These are phyloP conservation scores for Penicillium cataractarum DNA, from an alignment of 495 filamentous ascomycete genomes.

Conservation along the genomic window DNA sequence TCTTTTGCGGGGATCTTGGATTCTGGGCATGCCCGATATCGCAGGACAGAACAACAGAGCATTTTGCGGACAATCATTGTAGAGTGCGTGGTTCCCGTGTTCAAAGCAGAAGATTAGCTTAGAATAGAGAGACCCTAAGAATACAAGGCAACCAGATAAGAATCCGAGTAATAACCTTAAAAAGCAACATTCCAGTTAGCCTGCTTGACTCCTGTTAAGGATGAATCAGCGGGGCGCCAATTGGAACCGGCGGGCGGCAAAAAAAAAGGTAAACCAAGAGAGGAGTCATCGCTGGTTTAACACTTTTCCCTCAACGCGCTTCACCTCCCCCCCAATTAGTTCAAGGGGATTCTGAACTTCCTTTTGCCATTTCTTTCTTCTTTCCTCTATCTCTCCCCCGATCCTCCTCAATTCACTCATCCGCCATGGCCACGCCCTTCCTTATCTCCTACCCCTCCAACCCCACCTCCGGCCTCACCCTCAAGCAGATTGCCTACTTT, in stretches of 20 bases:
- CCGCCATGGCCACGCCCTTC: conserved; percentile 54
- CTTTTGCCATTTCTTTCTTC: background rate
- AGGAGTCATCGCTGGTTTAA: conserved; percentile 24
- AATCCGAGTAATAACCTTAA: background rate
- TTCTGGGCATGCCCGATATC: conserved; percentile 3
- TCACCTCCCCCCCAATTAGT: background rate
- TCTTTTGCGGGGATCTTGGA: background rate
- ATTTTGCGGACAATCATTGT: background rate
- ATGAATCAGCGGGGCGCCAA: conserved; percentile 2
- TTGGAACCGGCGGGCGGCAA: conserved; percentile 1
- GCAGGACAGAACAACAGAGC: background rate
- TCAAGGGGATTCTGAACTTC: conserved; percentile 15
- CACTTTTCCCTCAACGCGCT: too few species aligned
- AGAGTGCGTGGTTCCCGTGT: background rate
- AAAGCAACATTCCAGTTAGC: background rate
- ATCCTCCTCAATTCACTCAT: conserved; percentile 6
- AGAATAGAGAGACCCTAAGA: background rate
- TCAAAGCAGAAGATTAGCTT: background rate
- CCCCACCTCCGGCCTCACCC: conserved; percentile 56
- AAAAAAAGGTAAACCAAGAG: conserved; percentile 11
- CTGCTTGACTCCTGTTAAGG: background rate
- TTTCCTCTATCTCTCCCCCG: conserved; percentile 6
- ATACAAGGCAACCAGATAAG: background rate
- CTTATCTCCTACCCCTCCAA: conserved; percentile 51
- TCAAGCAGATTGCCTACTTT: conserved; percentile 76